Conservation (phyloP, 2,329 filamentous ascomycete genomes). For the Colletotrichum lupini region DNA sequence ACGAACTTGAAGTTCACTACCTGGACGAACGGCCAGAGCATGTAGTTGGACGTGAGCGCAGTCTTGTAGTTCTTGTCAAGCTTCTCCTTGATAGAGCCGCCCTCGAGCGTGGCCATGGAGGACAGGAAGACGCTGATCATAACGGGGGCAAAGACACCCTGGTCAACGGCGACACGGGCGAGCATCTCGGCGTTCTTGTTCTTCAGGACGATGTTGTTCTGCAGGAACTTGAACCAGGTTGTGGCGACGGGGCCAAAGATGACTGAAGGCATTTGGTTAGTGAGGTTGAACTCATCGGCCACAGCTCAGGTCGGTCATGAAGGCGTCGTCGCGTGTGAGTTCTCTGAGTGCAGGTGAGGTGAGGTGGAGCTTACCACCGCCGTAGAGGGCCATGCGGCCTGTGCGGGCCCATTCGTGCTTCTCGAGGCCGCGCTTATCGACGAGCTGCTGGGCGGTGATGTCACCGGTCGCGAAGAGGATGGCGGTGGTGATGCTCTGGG, state of each 20-base stretch:
- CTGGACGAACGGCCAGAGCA: slow-evolving; percentile 90
- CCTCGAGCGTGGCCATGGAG: slow-evolving; percentile 87
- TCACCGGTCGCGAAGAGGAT: slow-evolving; percentile 95
- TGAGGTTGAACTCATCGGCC: not conserved
- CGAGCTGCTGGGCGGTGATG: slow-evolving; percentile 87
- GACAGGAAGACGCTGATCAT: slow-evolving; percentile 85
- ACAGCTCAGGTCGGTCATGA: no score
- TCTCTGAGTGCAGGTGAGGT: not conserved
- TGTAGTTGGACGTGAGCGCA: slow-evolving; percentile 84
- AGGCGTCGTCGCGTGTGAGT: no score
- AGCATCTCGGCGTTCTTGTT: slow-evolving; percentile 78
- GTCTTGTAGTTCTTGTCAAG: slow-evolving; percentile 76
- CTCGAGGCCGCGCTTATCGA: slow-evolving; percentile 82
- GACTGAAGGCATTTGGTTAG: slow-evolving; percentile 52
- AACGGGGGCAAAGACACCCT: slow-evolving; percentile 84
- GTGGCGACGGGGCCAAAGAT: slow-evolving; percentile 91
- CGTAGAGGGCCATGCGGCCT: slow-evolving; percentile 83
- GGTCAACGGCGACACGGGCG: slow-evolving; percentile 83
- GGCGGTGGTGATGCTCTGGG: slow-evolving; percentile 89
- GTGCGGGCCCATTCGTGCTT: slow-evolving; percentile 82
- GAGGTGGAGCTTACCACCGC: slow-evolving; percentile 67
- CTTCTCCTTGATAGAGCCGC: slow-evolving; percentile 70
- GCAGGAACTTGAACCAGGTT: slow-evolving; percentile 86
- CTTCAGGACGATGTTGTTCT: slow-evolving; percentile 72
- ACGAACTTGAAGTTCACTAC: slow-evolving; percentile 88